phyloP scores from a whole-genome alignment of 2,329 filamentous ascomycete species.

The Beauveria medogensis region DNA sequence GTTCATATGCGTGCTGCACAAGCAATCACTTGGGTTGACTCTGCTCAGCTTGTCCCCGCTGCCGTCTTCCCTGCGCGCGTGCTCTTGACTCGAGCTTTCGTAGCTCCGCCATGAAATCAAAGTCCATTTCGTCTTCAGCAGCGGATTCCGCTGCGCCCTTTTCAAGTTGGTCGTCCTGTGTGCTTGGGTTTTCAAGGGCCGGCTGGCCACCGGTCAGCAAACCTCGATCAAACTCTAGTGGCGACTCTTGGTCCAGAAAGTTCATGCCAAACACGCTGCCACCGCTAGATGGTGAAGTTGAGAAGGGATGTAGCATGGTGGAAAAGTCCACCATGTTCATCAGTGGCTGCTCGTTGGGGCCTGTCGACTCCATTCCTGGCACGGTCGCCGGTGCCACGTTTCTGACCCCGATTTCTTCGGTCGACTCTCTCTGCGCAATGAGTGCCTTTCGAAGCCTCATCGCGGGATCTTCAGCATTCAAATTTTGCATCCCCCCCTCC shows the following conservation, averaged over 20 bases:
- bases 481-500: slow-evolving; percentile 5
- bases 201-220: not conserved
- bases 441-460: slow-evolving; percentile 27
- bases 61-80: slow-evolving; percentile 1
- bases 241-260: not conserved
- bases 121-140: not conserved
- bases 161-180: not conserved
- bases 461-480: slow-evolving; percentile 21
- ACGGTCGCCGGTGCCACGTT: not conserved
- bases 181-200: not conserved
- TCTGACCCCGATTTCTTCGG: not conserved
- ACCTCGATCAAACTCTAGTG: not conserved
- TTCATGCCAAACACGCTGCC: slow-evolving; percentile 8
- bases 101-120: slow-evolving; percentile 12
- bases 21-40: not conserved
- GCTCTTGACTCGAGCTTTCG: slow-evolving; percentile 11
- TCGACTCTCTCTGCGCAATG: not conserved
- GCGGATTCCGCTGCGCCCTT: not conserved
- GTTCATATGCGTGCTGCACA: not conserved
- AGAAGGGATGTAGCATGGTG: slow-evolving; percentile 9
- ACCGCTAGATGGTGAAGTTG: slow-evolving; percentile 10
- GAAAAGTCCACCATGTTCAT: slow-evolving; percentile 9
- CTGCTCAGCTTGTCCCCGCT: not conserved
- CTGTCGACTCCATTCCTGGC: not conserved
- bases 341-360: not conserved